Percentiles rank a stretch among this genome's conserved stretches.
phyloP scores from a whole-genome alignment of 2,329 filamentous ascomycete species.

The Aspergillus sp. region DNA sequence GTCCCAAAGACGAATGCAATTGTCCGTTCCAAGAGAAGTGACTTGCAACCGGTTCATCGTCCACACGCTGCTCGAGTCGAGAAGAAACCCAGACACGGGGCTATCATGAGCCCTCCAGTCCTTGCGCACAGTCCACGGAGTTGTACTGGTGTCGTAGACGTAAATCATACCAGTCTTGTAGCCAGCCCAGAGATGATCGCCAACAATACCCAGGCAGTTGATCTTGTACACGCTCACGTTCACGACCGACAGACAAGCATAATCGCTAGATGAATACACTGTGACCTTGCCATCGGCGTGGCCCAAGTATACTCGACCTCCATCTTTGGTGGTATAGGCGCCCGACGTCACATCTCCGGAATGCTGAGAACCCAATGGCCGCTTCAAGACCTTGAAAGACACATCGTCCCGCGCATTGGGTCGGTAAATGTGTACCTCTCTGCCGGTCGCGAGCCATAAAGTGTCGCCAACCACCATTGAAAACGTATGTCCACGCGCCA shows the following conservation, averaged over 20 bases:
- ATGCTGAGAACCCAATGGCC: conserved; percentile 67
- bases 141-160: conserved; percentile 78
- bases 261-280: conserved; percentile 79
- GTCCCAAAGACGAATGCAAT: conserved; percentile 82
- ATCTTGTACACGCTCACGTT: conserved; percentile 95
- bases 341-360: conserved; percentile 87
- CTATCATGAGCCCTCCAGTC: conserved; percentile 91
- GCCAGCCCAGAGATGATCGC: conserved; percentile 82
- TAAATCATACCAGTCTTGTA: conserved; percentile 94
- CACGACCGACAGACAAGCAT: conserved; percentile 72
- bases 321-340: conserved; percentile 68
- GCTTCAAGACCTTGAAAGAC: conserved; percentile 72
- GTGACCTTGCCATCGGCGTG: conserved; percentile 92
- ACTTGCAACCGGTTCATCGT: conserved; percentile 81
- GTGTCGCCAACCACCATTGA: conserved; percentile 82
- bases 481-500: conserved; percentile 79
- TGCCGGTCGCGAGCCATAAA: conserved; percentile 84
- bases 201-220: conserved; percentile 77
- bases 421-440: conserved; percentile 79
- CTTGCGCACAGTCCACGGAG: conserved; percentile 88
- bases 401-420: conserved; percentile 66
- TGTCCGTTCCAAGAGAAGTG: conserved; percentile 82
- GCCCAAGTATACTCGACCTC: conserved; percentile 81
- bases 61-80: conserved; percentile 81
- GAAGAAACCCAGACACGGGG: conserved; percentile 72